Evolutionary conservation across 371 early-diverging fungal genomes (phyloP).

Genomic region (Actinomucor elegans): DNA sequence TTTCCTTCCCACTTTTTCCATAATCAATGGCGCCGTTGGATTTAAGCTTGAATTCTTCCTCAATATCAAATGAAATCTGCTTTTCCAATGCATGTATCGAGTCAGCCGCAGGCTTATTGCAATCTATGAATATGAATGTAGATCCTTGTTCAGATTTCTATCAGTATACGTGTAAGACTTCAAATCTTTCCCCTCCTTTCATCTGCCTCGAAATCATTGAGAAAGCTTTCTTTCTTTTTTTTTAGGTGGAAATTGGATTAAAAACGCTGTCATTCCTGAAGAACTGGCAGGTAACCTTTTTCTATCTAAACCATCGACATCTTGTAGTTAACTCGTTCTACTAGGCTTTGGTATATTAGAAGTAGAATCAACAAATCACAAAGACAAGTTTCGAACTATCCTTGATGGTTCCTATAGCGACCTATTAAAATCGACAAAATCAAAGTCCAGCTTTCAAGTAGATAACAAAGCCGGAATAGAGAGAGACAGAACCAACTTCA

Average conservation of each 20-base stretch:
- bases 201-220: too few relatives aligned
- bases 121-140: conserved; percentile 23
- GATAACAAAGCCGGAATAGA: conserved; percentile 4
- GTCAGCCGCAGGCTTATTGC: conserved; percentile 37
- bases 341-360: conserved; percentile 21
- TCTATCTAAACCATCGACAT: not conserved
- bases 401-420: conserved; percentile 15
- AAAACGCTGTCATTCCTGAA: conserved; percentile 42
- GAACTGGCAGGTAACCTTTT: conserved; percentile 35
- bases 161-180: conserved; percentile 53
- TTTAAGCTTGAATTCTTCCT: not conserved
- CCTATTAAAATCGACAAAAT: conserved; percentile 12
- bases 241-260: conserved; percentile 52
- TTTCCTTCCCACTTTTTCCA: not conserved
- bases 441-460: conserved; percentile 11
- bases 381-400: conserved; percentile 13
- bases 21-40: conserved; percentile 1
- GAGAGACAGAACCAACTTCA: conserved; percentile 39
- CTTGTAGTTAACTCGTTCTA: not conserved
- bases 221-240: not conserved
- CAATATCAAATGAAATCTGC: conserved; percentile 20
- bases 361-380: conserved; percentile 6
- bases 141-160: conserved; percentile 52
- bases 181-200: too few relatives aligned
- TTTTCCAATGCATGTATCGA: conserved; percentile 41